phyloP scores from a whole-genome alignment of 1,284 basidiomycete genomes.

The Ustilago lituana region DNA sequence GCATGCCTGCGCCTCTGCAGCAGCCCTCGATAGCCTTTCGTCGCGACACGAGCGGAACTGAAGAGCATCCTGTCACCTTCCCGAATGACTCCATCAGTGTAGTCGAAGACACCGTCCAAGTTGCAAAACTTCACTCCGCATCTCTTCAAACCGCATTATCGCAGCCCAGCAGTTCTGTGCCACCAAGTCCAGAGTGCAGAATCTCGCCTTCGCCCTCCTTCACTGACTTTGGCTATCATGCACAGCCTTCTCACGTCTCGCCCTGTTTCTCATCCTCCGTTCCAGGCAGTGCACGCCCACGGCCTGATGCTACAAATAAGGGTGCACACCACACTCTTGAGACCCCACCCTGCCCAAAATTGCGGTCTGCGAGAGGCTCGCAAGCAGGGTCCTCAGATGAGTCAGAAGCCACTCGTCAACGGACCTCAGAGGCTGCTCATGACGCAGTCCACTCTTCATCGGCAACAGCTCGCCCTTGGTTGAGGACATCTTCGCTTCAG shows the following conservation, averaged over 20 bases:
- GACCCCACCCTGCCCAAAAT: too few relatives aligned
- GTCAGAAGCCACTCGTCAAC: not conserved
- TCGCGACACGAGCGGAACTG: not conserved
- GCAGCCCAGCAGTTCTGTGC: slow-evolving; percentile 17
- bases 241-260: slow-evolving; percentile 11
- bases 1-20: slow-evolving; percentile 1
- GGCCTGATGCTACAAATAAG: not conserved
- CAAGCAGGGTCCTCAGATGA: not conserved
- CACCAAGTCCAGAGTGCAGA: slow-evolving; percentile 24
- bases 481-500: slow-evolving; percentile 7
- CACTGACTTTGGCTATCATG: slow-evolving; percentile 18
- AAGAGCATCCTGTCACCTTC: not conserved
- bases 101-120: not conserved
- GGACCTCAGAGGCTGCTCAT: not conserved
- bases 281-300: not conserved
- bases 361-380: too few relatives aligned
- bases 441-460: not conserved
- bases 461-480: slow-evolving; percentile 6
- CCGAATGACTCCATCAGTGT: not conserved
- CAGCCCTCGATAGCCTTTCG: slow-evolving; percentile 12
- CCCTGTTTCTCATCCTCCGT: slow-evolving; percentile 4
- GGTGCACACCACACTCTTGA: too few relatives aligned
- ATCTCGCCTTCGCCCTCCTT: slow-evolving; percentile 33
- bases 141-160: slow-evolving; percentile 19
- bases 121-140: not conserved